Evolutionary conservation across 306 rosid genomes (phyloP), one percentile per base, ranked within the genome.

Genomic region (Luffa acutangula): DNA sequence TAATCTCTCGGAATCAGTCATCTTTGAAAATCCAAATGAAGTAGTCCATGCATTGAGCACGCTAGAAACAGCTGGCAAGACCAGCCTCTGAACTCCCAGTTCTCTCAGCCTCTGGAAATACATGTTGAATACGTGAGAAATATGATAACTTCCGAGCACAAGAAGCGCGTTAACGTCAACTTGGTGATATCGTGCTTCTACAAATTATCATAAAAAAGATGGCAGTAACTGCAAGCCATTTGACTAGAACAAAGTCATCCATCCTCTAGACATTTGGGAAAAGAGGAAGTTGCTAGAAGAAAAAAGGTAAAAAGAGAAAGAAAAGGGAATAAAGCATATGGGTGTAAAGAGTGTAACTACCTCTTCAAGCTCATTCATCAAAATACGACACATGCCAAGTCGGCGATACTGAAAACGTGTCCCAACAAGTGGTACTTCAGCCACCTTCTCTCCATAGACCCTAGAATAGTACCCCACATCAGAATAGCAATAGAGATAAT

Each of bases 361-460:
- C 98, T 87, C 89, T 81, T 91, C 98, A 80, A 95, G 94, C 85
- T 89, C 93, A 82, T 87, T 77, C 88, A 95, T 91, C 83, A 95
- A 82, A 67, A 87, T 62, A 79, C 82, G 95, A 79, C 97, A 95
- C 98, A 92, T 92, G 85, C 97, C 98, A 33, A 41, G 93, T 70
- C 91, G 93, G 15, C 98, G 96, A 82, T 87, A 88, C 64, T 79
- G 96, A 70, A 87, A 83, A 78, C 97, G 85, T 75, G 97, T 92
- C 39, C 90, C 97, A 63, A 92, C 86, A 73, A 95, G 93, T 64
- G 97, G 97, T 49, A 95, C 59, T 87, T 95, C 98, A 20, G 97
- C 98, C 77, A 92, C 96, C 80, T 86, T 90, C 67, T 77, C 88
- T 76, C 97, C 98, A 42, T 84, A 64, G 64, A 95, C 80, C 92